A percentile compares a stretch with the other conserved stretches of the same genome.
Evolutionary conservation across 805 yeast species (phyloP).

Genomic region (Suhomyces emberorum): DNA sequence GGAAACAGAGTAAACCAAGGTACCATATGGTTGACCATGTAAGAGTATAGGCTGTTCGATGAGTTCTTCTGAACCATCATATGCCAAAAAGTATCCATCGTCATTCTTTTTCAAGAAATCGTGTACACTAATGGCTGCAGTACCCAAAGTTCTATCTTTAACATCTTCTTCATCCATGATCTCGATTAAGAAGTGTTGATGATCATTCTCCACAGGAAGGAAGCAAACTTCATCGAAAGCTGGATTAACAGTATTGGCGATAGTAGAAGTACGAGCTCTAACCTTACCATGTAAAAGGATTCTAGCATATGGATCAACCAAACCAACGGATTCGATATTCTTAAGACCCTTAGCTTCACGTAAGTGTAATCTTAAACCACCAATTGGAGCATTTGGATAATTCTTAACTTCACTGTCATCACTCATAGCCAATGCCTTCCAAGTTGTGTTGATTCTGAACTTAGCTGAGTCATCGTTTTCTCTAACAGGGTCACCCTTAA

Average conservation of each 20-base stretch:
- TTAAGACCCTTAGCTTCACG: slow-evolving; percentile 50
- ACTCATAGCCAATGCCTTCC: slow-evolving; percentile 66
- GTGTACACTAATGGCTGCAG: slow-evolving; percentile 47
- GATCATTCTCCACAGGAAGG: slow-evolving; percentile 58
- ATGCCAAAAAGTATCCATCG: slow-evolving; percentile 45
- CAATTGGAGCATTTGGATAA: slow-evolving; percentile 57
- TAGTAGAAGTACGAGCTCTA: slow-evolving; percentile 52
- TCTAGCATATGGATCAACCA: slow-evolving; percentile 71
- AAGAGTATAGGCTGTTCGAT: slow-evolving; percentile 43
- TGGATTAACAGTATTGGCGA: slow-evolving; percentile 55
- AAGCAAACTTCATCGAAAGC: slow-evolving; percentile 56
- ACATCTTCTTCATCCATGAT: slow-evolving; percentile 63
- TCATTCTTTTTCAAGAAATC: slow-evolving; percentile 48
- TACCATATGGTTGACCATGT: slow-evolving; percentile 43
- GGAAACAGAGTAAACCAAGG: slow-evolving; percentile 51
- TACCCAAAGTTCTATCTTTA: slow-evolving; percentile 60
- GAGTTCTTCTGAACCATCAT: slow-evolving; percentile 50
- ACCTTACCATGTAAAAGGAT: slow-evolving; percentile 56
- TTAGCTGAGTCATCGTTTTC: slow-evolving; percentile 22
- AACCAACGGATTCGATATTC: slow-evolving; percentile 64
- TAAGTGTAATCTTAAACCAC: slow-evolving; percentile 59
- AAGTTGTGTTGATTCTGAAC: slow-evolving; percentile 52
- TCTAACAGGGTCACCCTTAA: slow-evolving; percentile 45
- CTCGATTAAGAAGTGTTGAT: slow-evolving; percentile 56
- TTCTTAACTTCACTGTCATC: slow-evolving; percentile 44